A percentile compares a stretch with the other conserved stretches of the same genome.
These are phyloP conservation scores for Trichoderma semiorbis DNA, from an alignment of 2,329 filamentous ascomycete genomes.

Conservation along the genomic window DNA sequence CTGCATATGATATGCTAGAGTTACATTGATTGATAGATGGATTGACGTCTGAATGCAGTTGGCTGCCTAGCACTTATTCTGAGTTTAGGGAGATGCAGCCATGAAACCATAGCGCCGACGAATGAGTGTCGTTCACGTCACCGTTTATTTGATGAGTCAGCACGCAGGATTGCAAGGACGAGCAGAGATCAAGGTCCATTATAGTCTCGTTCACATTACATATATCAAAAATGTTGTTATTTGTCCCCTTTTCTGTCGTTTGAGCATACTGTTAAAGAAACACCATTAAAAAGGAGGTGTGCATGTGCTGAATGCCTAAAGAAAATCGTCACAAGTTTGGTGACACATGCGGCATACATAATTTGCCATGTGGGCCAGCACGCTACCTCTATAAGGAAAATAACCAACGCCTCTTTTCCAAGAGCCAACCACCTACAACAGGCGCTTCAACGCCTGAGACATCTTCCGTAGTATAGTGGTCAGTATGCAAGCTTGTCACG, in stretches of 20 bases:
- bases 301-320: neutral
- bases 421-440: neutral
- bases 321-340: neutral
- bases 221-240: too few species aligned
- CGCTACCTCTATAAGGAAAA: neutral
- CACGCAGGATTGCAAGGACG: neutral
- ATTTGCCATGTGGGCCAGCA: neutral
- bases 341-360: neutral
- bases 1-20: neutral
- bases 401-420: neutral
- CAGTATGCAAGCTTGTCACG: conserved; percentile 18
- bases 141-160: neutral
- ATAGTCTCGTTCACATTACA: neutral
- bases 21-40: neutral
- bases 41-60: neutral
- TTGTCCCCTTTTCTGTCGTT: neutral
- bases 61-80: neutral
- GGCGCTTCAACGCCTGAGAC: conserved; percentile 6
- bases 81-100: neutral
- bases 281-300: neutral
- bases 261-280: neutral
- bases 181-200: neutral
- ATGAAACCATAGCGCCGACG: neutral
- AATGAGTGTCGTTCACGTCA: neutral
- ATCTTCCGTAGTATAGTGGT: conserved; percentile 19